Evolutionary conservation across 805 yeast genomes (phyloP).

Genomic region (Hanseniaspora meyeri): DNA sequence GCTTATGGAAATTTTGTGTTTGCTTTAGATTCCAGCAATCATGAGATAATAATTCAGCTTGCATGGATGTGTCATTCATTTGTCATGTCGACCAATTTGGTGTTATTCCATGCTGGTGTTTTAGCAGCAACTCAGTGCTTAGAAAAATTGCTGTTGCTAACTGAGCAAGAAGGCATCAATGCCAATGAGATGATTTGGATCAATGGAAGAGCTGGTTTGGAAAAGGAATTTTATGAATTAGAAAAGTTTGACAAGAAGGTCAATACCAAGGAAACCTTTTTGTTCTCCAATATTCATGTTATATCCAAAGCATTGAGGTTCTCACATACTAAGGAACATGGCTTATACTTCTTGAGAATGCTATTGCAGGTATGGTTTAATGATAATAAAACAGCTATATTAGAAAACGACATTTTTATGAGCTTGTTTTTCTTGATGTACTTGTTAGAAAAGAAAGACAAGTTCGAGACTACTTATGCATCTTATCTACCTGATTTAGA

Average conservation of each 20-base stretch:
- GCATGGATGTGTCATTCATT: conserved; percentile 31
- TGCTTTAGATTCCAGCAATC: conserved; percentile 29
- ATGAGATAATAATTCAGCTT: conserved; percentile 22
- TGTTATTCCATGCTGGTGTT: conserved; percentile 32
- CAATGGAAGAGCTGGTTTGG: conserved; percentile 28
- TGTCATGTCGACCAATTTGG: conserved; percentile 26
- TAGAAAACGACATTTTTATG: conserved; percentile 16
- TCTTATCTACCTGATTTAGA: conserved; percentile 26
- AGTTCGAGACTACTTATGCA: conserved; percentile 26
- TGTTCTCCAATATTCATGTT: conserved; percentile 37
- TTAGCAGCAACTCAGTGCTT: conserved; percentile 30
- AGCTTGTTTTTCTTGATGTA: conserved; percentile 27
- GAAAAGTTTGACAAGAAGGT: conserved; percentile 34
- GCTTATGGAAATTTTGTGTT: conserved; percentile 31
- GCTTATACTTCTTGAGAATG: conserved; percentile 34
- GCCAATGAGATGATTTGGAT: conserved; percentile 25
- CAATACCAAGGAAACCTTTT: conserved; percentile 37
- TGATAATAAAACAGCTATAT: conserved; percentile 28
- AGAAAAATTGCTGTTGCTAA: conserved; percentile 24
- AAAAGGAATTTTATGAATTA: conserved; percentile 30
- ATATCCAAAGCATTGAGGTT: conserved; percentile 47
- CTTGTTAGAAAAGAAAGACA: conserved; percentile 29
- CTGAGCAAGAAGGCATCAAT: conserved; percentile 21
- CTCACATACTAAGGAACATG: conserved; percentile 42
- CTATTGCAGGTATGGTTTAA: conserved; percentile 27